Evolutionary conservation across 169 alveolate species (phyloP).

Genomic region (Cystoisospora suis): DNA sequence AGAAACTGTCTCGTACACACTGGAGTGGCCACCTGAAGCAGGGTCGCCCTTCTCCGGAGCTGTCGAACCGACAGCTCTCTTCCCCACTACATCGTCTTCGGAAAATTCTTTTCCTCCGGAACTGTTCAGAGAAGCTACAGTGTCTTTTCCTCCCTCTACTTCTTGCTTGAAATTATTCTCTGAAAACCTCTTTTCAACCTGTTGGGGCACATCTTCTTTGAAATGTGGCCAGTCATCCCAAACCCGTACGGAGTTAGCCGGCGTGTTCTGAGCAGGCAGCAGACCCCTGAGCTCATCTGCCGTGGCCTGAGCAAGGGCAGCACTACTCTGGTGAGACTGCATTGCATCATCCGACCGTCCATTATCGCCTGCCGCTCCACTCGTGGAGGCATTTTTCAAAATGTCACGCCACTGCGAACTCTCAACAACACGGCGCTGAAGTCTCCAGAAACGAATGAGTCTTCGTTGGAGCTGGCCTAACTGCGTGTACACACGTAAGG

Average conservation of each 20-base stretch:
- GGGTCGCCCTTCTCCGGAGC: background rate
- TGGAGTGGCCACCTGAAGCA: background rate
- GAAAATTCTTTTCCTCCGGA: background rate
- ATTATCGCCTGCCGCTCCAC: background rate
- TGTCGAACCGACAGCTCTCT: no score
- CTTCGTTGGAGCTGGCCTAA: background rate
- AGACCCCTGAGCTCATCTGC: background rate
- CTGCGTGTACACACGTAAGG: background rate
- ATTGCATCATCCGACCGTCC: background rate
- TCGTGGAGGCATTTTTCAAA: background rate
- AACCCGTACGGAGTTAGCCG: no score
- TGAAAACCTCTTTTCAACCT: no score
- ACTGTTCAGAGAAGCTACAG: background rate
- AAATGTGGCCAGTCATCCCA: no score
- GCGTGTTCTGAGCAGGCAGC: no score
- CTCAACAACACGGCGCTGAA: no score
- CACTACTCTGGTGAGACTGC: background rate
- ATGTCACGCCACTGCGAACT: background rate
- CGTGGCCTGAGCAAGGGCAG: background rate
- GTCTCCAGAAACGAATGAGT: background rate
- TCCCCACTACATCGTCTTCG: background rate
- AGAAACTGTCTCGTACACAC: background rate
- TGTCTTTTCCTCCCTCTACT: background rate
- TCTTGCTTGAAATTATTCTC: background rate
- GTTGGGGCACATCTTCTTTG: no score